phyloP scores from a whole-genome alignment of 2,329 filamentous ascomycete genomes.

The Cladosporium sphaerospermum region DNA sequence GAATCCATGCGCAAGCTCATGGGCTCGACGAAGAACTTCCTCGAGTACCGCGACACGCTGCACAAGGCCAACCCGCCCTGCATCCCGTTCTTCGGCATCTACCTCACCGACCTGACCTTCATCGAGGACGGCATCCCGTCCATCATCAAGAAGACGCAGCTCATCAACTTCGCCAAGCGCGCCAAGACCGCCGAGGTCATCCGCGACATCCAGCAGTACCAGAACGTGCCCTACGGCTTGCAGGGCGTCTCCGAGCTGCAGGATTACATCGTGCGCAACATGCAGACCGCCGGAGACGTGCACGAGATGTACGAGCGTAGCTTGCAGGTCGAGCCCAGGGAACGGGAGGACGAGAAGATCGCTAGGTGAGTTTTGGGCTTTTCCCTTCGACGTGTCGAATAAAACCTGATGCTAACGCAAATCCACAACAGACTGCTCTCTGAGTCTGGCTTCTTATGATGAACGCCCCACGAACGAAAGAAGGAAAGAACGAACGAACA shows the following conservation, averaged over 20 bases:
- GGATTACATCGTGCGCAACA: slow-evolving; percentile 93
- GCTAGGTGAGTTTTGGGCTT: slow-evolving; percentile 63
- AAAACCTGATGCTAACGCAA: background rate
- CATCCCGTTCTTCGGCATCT: slow-evolving; percentile 98
- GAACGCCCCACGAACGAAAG: background rate
- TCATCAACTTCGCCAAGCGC: slow-evolving; percentile 98
- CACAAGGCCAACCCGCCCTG: slow-evolving; percentile 93
- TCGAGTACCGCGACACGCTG: slow-evolving; percentile 87
- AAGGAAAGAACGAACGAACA: background rate
- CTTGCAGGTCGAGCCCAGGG: slow-evolving; percentile 83
- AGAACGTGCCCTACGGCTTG: slow-evolving; percentile 92
- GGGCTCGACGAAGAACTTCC: slow-evolving; percentile 97
- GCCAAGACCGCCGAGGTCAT: slow-evolving; percentile 98
- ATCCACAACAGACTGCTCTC: slow-evolving; percentile 41
- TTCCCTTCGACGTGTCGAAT: background rate
- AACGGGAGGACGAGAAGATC: slow-evolving; percentile 98
- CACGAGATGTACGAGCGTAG: slow-evolving; percentile 99
- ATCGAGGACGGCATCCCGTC: slow-evolving; percentile 98
- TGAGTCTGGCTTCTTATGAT: slow-evolving; percentile 50
- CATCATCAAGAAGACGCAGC: slow-evolving; percentile 88
- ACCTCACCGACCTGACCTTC: slow-evolving; percentile 93
- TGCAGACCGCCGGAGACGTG: slow-evolving; percentile 90
- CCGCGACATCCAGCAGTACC: slow-evolving; percentile 96
- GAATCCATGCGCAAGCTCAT: slow-evolving; percentile 92
- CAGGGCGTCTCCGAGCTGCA: slow-evolving; percentile 87